Conservation (phyloP, 768 basidiomycete species). For the Amanita thiersii region DNA sequence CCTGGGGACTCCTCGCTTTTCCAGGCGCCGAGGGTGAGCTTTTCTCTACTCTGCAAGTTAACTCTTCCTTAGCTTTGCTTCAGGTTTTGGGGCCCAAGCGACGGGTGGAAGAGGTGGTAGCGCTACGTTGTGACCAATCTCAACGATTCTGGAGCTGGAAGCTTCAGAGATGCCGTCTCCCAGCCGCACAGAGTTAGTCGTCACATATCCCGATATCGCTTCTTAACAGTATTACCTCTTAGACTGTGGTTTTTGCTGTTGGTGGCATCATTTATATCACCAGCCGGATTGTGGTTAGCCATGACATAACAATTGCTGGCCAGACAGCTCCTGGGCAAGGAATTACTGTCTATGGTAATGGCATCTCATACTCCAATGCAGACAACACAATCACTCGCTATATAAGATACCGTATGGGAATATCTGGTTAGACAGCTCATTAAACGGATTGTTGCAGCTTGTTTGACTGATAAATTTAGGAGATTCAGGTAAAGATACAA, state of each 20-base stretch:
- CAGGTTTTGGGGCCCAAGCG: too few species aligned
- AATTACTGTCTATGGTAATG: slow-evolving; percentile 28
- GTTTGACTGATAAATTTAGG: too few species aligned
- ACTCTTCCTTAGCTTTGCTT: too few species aligned
- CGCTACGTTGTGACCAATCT: too few species aligned
- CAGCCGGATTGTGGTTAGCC: slow-evolving; percentile 22
- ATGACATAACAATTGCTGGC: slow-evolving; percentile 23
- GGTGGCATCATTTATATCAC: slow-evolving; percentile 25
- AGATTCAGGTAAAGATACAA: too few species aligned
- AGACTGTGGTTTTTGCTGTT: slow-evolving; percentile 27
- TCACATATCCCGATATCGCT: background rate
- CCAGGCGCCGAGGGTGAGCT: too few species aligned
- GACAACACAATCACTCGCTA: slow-evolving; percentile 21
- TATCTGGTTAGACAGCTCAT: slow-evolving; percentile 12
- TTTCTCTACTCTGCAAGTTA: too few species aligned
- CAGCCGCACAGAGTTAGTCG: slow-evolving; percentile 18
- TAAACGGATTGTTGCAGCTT: too few species aligned
- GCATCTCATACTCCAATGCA: slow-evolving; percentile 22
- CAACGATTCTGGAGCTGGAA: slow-evolving; percentile 25
- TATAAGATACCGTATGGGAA: slow-evolving; percentile 24
- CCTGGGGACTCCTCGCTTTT: too few species aligned
- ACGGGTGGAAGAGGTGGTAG: too few species aligned
- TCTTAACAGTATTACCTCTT: too few species aligned
- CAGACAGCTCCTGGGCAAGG: slow-evolving; percentile 30
- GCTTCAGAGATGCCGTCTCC: slow-evolving; percentile 27